Evolutionary conservation across 2,329 filamentous ascomycete species (phyloP).

Genomic region (Penicillium sp.): DNA sequence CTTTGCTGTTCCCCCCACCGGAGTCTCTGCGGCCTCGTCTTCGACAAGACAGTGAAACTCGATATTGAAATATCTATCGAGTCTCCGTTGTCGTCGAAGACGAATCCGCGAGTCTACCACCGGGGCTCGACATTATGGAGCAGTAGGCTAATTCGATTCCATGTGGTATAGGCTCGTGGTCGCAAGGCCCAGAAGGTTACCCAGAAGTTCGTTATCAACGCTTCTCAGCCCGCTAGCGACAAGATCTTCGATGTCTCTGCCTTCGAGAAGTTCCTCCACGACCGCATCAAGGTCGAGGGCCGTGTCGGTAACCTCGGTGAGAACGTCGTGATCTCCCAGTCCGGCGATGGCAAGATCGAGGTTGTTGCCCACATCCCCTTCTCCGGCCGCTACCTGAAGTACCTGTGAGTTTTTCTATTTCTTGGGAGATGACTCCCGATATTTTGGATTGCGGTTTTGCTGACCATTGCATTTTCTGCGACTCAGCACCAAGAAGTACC

Average conservation of each 20-base stretch:
- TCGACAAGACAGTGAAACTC: neutral
- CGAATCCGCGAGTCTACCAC: conserved; percentile 8
- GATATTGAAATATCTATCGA: conserved; percentile 25
- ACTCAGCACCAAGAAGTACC: conserved; percentile 97
- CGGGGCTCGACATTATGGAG: conserved; percentile 44
- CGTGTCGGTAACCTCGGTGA: conserved; percentile 98
- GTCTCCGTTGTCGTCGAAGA: neutral
- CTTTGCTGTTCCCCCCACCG: conserved; percentile 84
- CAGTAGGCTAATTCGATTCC: conserved; percentile 91
- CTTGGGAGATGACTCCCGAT: neutral
- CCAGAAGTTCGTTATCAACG: conserved; percentile 93
- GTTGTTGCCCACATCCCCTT: conserved; percentile 96
- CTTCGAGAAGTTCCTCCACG: conserved; percentile 99
- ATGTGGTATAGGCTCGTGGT: conserved; percentile 46
- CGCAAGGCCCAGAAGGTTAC: conserved; percentile 50
- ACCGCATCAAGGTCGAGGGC: conserved; percentile 98
- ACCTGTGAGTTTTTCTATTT: conserved; percentile 68
- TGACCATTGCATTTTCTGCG: conserved; percentile 5
- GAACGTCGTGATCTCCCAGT: conserved; percentile 81
- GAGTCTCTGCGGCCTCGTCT: conserved; percentile 17
- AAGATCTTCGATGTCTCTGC: conserved; percentile 99
- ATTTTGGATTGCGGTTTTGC: neutral
- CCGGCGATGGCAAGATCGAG: conserved; percentile 96
- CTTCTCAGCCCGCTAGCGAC: conserved; percentile 94
- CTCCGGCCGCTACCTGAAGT: conserved; percentile 99